A percentile compares a stretch with the other conserved stretches of the same genome.
Conservation (phyloP, 371 early-diverging fungal genomes). For the Apophysomyces elegans region DNA sequence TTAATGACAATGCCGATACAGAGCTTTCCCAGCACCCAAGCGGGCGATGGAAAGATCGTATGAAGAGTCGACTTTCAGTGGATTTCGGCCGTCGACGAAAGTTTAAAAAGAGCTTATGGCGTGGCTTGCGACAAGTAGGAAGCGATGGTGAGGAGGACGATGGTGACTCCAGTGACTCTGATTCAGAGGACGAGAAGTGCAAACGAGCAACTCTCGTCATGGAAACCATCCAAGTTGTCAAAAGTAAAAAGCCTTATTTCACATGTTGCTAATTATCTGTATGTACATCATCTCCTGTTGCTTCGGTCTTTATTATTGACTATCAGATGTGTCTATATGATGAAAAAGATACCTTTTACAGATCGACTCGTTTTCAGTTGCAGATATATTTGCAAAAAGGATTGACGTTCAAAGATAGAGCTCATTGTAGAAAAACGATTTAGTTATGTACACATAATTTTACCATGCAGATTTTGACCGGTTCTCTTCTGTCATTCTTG, state of each 20-base stretch:
- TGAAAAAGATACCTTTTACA: no score
- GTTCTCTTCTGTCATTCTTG: no score
- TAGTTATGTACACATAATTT: no score
- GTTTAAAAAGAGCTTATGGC: conserved; percentile 16
- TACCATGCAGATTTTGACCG: no score
- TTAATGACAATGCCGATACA: conserved; percentile 4
- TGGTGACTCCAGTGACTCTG: conserved; percentile 11
- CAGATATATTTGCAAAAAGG: no score
- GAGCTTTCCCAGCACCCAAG: neutral
- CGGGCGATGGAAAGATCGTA: conserved; percentile 22
- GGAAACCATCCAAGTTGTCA: conserved; percentile 31
- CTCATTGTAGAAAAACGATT: no score
- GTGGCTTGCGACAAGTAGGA: conserved; percentile 16
- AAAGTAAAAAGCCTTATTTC: conserved; percentile 30
- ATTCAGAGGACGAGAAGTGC: conserved; percentile 13
- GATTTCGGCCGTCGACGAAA: conserved; percentile 23
- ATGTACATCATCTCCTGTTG: neutral
- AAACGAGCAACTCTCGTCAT: conserved; percentile 28
- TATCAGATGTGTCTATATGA: no score
- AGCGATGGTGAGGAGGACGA: conserved; percentile 26
- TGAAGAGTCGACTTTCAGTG: conserved; percentile 21
- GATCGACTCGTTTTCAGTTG: no score
- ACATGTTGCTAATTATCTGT: conserved; percentile 26
- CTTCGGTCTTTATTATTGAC: no score
- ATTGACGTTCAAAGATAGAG: no score